phyloP scores from a whole-genome alignment of 2,329 filamentous ascomycete species.

The Aspergillus tanneri region DNA sequence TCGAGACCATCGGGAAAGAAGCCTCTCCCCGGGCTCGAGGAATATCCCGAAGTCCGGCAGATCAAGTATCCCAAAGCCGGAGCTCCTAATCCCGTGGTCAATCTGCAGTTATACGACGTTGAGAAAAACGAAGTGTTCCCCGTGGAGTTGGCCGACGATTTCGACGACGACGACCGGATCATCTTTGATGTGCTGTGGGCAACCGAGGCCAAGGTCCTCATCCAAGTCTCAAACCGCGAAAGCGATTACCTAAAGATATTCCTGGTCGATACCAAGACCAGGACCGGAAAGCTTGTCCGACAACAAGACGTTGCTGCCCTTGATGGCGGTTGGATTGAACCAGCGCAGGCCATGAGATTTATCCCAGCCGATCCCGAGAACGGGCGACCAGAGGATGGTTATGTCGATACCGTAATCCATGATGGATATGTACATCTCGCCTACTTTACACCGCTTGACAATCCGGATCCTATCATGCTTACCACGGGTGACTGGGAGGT shows the following conservation, averaged over 20 bases:
- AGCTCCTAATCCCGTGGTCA: constrained; percentile 86
- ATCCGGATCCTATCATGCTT: constrained; percentile 75
- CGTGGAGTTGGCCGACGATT: constrained; percentile 74
- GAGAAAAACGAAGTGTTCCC: constrained; percentile 73
- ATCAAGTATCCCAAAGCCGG: constrained; percentile 99
- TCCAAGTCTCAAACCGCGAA: constrained; percentile 91
- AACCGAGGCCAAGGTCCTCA: constrained; percentile 71
- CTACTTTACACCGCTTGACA: constrained; percentile 88
- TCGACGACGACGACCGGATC: constrained; percentile 76
- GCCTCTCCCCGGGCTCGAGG: constrained; percentile 70
- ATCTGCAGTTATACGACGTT: constrained; percentile 85
- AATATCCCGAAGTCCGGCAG: constrained; percentile 82
- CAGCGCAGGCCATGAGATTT: constrained; percentile 79
- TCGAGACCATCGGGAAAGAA: constrained; percentile 75
- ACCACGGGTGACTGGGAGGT: constrained; percentile 94
- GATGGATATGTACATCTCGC: constrained; percentile 86
- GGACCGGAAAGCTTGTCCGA: constrained; percentile 75
- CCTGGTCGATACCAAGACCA: constrained; percentile 72
- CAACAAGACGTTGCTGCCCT: constrained; percentile 75
- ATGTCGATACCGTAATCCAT: constrained; percentile 86
- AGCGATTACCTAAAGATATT: constrained; percentile 88
- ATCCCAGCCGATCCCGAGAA: constrained; percentile 79
- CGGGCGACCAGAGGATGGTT: constrained; percentile 78
- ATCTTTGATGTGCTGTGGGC: constrained; percentile 95
- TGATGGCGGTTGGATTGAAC: constrained; percentile 98